These are phyloP conservation scores for Rhododendron kiyosumense DNA, from an alignment of 148 eudicot genomes.

Conservation along the genomic window DNA sequence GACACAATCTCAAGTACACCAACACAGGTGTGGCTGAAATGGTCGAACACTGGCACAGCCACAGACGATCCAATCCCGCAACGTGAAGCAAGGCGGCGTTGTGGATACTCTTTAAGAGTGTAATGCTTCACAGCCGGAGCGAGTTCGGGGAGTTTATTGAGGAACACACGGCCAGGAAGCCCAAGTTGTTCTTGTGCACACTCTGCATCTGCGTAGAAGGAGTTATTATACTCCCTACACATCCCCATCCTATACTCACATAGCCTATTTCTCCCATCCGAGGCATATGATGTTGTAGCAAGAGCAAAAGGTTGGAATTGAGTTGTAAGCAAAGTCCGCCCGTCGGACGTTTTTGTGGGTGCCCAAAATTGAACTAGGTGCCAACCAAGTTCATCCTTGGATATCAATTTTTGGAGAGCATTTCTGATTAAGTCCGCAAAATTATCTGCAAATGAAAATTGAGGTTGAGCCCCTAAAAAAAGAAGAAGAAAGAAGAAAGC, in stretches of 20 bases:
- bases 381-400: fast-evolving
- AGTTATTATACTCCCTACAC: neutral
- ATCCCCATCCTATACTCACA: neutral
- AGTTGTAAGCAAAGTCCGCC: neutral
- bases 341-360: neutral
- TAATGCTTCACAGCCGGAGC: neutral
- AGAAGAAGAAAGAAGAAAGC: too few species aligned
- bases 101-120: neutral
- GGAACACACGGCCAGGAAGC: neutral
- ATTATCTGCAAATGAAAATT: too few species aligned
- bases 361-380: neutral
- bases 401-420: neutral
- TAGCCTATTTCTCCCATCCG: fast-evolving
- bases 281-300: fast-evolving
- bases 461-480: too few species aligned
- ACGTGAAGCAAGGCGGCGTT: neutral
- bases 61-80: fast-evolving
- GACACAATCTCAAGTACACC: neutral
- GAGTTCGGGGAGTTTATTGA: neutral
- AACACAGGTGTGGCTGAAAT: too few species aligned
- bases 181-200: neutral
- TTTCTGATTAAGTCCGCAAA: too few species aligned
- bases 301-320: neutral
- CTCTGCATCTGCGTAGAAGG: neutral
- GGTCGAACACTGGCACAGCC: too few species aligned